Conservation (phyloP, 495 filamentous ascomycete species). For the Trichoderma orchidacearum region DNA sequence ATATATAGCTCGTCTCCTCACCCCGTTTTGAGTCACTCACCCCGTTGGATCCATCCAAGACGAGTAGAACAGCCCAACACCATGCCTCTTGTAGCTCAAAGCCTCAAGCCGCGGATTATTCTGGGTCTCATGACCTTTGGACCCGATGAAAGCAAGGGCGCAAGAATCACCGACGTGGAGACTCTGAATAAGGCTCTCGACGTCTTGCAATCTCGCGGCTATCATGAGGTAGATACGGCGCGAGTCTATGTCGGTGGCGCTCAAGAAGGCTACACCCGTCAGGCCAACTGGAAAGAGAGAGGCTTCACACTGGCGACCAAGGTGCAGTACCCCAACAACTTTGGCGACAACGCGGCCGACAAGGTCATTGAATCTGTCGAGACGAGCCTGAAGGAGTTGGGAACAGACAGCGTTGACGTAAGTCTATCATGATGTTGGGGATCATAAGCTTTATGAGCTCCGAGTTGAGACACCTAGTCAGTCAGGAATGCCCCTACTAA, state of each 20-base stretch:
- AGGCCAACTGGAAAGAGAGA: constrained; percentile 66
- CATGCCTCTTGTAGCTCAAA: constrained; percentile 37
- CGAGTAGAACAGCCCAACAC: not conserved
- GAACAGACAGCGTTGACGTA: constrained; percentile 59
- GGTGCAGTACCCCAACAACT: constrained; percentile 45
- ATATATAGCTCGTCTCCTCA: too few species aligned
- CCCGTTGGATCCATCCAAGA: not conserved
- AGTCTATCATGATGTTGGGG: constrained; percentile 6
- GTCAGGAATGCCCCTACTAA: not conserved
- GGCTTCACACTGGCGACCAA: constrained; percentile 83
- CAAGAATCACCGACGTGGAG: constrained; percentile 52
- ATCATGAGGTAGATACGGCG: constrained; percentile 71
- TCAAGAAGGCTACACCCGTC: constrained; percentile 71
- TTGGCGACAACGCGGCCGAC: constrained; percentile 46
- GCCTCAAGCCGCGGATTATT: constrained; percentile 37
- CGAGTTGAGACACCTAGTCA: too few species aligned
- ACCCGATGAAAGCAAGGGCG: constrained; percentile 39
- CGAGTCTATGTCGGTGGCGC: constrained; percentile 56
- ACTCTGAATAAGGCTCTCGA: constrained; percentile 55
- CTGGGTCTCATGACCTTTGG: constrained; percentile 51
- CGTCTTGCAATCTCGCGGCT: constrained; percentile 56
- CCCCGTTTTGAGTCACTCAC: too few species aligned
- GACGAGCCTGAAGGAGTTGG: constrained; percentile 54
- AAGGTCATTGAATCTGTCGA: constrained; percentile 48
- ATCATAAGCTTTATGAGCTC: too few species aligned